Base-by-base conservation (phyloP, 495 filamentous ascomycete species). In the Hypoxylon crocopeplum region DNA sequence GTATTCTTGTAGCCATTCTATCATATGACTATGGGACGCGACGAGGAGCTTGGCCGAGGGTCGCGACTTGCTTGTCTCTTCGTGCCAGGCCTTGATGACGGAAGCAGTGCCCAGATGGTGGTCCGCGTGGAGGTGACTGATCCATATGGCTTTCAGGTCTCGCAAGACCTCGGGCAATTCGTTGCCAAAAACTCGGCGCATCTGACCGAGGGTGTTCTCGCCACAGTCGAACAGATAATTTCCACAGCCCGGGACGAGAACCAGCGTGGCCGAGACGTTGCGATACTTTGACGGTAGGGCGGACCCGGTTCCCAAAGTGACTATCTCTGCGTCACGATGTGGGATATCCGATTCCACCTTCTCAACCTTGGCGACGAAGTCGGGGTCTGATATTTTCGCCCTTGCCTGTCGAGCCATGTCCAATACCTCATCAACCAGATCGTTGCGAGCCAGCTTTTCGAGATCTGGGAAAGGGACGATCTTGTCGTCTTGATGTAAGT, bases 41-140 rank as follows among this genome's bases (percentile, higher is more conserved):
- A 93, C 71, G 17, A 64, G 6, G 10, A 70, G 68, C 17, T 60
- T 64, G 4, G 61, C 44, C 0, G 56, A 62, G 7, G 69, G 59
- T 25, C 29, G 32, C 2, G 58, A 56, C 40, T 50, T 46, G 7
- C 20, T 61, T 38, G 69, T 60, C 80, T 82, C 55, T 77, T 86
- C 66, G 53, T 88, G 86, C 85, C 91, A 93, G 13, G 89, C 89
- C 69, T 81, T 87, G 65, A 99, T 87, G 20, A 97, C 75, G 13
- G 87, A 81, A 20, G 80, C 79, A 0, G 86, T 90, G 24, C 94
- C 94, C 15, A 98, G 82, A 66, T 99, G 94, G 72, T 99, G 94
- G 75, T 99, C 94, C 21, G 94, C 94, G 67, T 99, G 94, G 45
- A 93, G 74, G 72, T 99, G 94, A 67, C 89, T 93, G 68, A 99